Base-by-base conservation (phyloP, 192 early-diverging fungal species). In the Martensiomyces pterosporus region DNA sequence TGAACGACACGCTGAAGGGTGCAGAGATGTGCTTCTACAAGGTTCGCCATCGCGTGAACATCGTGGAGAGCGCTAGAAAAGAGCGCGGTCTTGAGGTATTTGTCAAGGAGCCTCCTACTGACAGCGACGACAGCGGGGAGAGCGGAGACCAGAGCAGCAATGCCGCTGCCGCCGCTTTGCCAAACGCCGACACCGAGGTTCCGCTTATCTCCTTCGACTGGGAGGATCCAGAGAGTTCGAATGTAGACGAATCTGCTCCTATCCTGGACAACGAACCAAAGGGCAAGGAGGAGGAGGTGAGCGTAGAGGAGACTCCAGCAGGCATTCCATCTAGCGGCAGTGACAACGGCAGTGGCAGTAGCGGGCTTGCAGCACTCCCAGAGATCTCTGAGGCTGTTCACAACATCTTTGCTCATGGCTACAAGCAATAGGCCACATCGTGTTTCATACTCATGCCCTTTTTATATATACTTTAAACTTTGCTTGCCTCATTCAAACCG, bases 1-100 rank as follows among this genome's bases (percentile, higher is more conserved):
- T 93, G 33, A 80, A 88, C 43, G 82, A 87, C 40, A 84, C 82
- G 7, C 77, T 93, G 2, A 83, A 85, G 55, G 77, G 84, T 6
- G 89, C 91, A 6, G 89, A 91, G 29, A 75, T 87, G 12, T 60
- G 91, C 13, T 90, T 77, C 55, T 75, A 84, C 51, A 75, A 59
- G 51, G 66, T 64, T 35, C 62, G 57, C 19, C 40, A 60, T 26
- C 60, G 62, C 23, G 67, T 77, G 14, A 35, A 48, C 14, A 37
- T 65, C 21, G 58, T 64, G 13, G 67, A 72, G 27, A 33, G 37
- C 18, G 57, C 45, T 12, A 52, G 60, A 35, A 49, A 27, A 16
- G 46, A 45, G 39, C 60, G 52, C 37, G 52, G 47, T 12, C 24
- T 68, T 43, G 47, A 59, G 2, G 36, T 45, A 7, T 61, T 58